A percentile compares a stretch with the other conserved stretches of the same genome.
phyloP scores from a whole-genome alignment of 768 basidiomycete genomes.

The Suillus plorans region DNA sequence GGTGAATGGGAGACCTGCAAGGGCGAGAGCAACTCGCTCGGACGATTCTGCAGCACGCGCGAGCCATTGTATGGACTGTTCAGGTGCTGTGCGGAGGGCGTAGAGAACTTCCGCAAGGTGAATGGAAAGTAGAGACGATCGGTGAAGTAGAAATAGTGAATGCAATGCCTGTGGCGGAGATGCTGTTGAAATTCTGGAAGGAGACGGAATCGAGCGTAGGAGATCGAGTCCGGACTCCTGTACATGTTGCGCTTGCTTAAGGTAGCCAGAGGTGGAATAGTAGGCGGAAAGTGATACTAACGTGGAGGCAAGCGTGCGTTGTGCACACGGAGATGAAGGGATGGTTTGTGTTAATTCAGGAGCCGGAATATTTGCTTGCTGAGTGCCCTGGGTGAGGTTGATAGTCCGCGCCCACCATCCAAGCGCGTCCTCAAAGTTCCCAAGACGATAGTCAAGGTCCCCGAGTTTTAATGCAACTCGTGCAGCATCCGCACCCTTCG shows the following conservation, averaged over 20 bases:
- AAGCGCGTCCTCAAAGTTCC: slow-evolving; percentile 51
- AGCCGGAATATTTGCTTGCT: slow-evolving; percentile 17
- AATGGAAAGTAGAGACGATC: slow-evolving; percentile 68
- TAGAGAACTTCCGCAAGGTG: slow-evolving; percentile 74
- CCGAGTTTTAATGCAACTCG: slow-evolving; percentile 67
- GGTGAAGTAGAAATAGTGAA: slow-evolving; percentile 64
- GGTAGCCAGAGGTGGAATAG: slow-evolving; percentile 58
- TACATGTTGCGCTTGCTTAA: slow-evolving; percentile 52
- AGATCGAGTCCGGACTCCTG: slow-evolving; percentile 57
- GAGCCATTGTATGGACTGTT: slow-evolving; percentile 55
- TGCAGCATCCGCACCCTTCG: slow-evolving; percentile 43
- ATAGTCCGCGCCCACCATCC: slow-evolving; percentile 69
- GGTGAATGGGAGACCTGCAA: slow-evolving; percentile 43
- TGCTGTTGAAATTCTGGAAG: slow-evolving; percentile 41
- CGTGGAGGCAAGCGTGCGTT: slow-evolving; percentile 59
- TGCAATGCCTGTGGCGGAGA: slow-evolving; percentile 65
- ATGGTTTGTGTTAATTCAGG: slow-evolving; percentile 35
- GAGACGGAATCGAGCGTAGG: slow-evolving; percentile 52
- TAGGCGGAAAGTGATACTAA: slow-evolving; percentile 73
- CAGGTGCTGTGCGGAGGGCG: slow-evolving; percentile 41
- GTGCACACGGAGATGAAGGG: slow-evolving; percentile 60
- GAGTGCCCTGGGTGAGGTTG: slow-evolving; percentile 40
- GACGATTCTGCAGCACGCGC: slow-evolving; percentile 64
- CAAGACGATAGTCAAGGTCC: slow-evolving; percentile 58
- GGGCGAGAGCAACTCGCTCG: slow-evolving; percentile 56